A percentile compares a stretch with the other conserved stretches of the same genome.
These are phyloP conservation scores for Mycena chlorophos DNA, from an alignment of 768 basidiomycete genomes.

Conservation along the genomic window DNA sequence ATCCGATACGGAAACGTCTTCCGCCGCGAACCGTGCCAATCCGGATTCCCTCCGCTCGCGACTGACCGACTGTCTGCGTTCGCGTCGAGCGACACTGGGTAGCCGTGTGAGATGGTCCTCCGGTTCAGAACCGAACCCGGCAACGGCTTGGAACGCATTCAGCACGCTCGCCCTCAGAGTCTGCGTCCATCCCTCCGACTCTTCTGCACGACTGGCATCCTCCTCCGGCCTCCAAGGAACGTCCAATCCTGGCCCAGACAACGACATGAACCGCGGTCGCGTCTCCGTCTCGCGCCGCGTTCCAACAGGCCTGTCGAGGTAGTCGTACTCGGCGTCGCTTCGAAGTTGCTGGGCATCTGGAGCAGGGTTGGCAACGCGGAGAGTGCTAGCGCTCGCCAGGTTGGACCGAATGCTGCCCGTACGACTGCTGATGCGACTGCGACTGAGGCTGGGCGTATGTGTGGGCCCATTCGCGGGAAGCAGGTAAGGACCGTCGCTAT, in stretches of 20 bases:
- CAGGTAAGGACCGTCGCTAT: constrained; percentile 24
- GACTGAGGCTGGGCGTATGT: constrained; percentile 27
- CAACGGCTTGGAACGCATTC: constrained; percentile 8
- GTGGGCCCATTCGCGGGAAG: constrained; percentile 30
- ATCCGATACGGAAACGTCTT: background rate
- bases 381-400: constrained; percentile 30
- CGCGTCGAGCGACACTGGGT: constrained; percentile 7
- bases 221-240: constrained; percentile 12
- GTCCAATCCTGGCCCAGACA: constrained; percentile 10
- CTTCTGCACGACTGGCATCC: background rate
- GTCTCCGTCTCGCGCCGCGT: constrained; percentile 6
- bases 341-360: constrained; percentile 31
- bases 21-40: constrained; percentile 14
- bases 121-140: constrained; percentile 2
- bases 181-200: constrained; percentile 13
- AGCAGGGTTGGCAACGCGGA: constrained; percentile 49
- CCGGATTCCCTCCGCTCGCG: constrained; percentile 13
- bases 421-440: constrained; percentile 11
- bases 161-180: constrained; percentile 14
- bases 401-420: constrained; percentile 16
- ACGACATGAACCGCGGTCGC: constrained; percentile 14
- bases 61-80: background rate
- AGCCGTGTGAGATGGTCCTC: constrained; percentile 17
- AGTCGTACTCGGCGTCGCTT: constrained; percentile 7
- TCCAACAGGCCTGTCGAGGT: constrained; percentile 1